A percentile compares a stretch with the other conserved stretches of the same genome.
Conservation (phyloP, 2,329 filamentous ascomycete genomes). For the Stagonosporopsis chrysanthemi region DNA sequence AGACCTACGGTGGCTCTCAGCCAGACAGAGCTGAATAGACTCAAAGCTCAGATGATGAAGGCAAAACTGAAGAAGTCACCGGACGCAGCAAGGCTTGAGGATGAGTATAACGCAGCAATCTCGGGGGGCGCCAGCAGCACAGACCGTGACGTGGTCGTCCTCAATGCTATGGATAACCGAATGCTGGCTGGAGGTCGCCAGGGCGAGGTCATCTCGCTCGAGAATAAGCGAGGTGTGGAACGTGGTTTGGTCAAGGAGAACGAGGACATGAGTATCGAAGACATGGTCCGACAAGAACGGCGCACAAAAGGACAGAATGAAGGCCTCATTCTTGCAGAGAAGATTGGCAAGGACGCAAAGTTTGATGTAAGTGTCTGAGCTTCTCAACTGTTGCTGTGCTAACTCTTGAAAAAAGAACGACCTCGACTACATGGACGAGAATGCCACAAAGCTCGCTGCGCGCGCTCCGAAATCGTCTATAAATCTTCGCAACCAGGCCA, state of each 20-base stretch:
- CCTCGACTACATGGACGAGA: conserved; percentile 97
- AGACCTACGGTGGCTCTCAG: conserved; percentile 66
- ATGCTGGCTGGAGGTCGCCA: conserved; percentile 80
- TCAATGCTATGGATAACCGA: conserved; percentile 88
- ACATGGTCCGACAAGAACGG: conserved; percentile 95
- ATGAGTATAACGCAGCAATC: conserved; percentile 80
- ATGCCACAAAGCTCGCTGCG: conserved; percentile 86
- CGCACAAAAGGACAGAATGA: conserved; percentile 83
- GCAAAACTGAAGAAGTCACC: conserved; percentile 83
- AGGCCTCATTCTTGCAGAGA: conserved; percentile 81
- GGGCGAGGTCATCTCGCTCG: conserved; percentile 78
- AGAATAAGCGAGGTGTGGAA: conserved; percentile 82
- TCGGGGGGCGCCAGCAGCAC: conserved; percentile 65
- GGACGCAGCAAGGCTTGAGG: conserved; percentile 78
- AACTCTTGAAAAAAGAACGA: conserved; percentile 63
- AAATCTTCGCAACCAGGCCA: conserved; percentile 85
- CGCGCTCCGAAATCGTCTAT: conserved; percentile 87
- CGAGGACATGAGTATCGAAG: conserved; percentile 93
- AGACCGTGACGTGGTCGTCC: conserved; percentile 74
- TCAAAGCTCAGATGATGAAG: conserved; percentile 95
- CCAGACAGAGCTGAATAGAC: conserved; percentile 81
- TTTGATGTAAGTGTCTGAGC: conserved; percentile 67
- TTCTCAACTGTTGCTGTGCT: conserved; percentile 19
- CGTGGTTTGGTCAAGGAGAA: conserved; percentile 88
- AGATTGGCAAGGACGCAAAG: conserved; percentile 90